phyloP scores from a whole-genome alignment of 1,284 basidiomycete genomes.

The Stereum hirsutum region DNA sequence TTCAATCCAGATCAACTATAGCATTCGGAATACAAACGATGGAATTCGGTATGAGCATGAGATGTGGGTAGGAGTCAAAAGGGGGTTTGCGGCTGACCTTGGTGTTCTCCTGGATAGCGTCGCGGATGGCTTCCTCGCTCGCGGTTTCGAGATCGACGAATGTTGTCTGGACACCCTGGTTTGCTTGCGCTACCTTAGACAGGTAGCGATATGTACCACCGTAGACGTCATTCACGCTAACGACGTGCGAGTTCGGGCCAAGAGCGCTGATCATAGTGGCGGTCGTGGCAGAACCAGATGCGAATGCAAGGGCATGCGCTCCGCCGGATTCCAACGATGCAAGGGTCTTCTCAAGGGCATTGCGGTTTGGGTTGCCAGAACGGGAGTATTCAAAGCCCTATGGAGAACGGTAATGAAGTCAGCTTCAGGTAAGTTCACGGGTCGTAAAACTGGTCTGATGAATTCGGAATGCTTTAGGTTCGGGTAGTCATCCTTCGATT shows the following conservation, averaged over 20 bases:
- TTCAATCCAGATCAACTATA: constrained; percentile 92
- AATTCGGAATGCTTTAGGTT: too few species aligned
- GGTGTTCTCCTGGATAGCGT: constrained; percentile 69
- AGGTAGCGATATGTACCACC: constrained; percentile 91
- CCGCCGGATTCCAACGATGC: constrained; percentile 73
- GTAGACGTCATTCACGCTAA: constrained; percentile 89
- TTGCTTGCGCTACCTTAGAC: constrained; percentile 63
- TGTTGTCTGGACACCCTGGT: constrained; percentile 68
- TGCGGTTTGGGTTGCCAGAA: constrained; percentile 84
- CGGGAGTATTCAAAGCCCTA: constrained; percentile 89
- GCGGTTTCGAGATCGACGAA: constrained; percentile 80
- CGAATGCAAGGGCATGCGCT: constrained; percentile 68
- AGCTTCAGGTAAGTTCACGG: too few species aligned
- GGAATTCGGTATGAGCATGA: not conserved
- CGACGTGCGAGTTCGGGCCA: constrained; percentile 68
- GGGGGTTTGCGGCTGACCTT: constrained; percentile 42
- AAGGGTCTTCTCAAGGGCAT: constrained; percentile 67
- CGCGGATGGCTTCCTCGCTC: constrained; percentile 55
- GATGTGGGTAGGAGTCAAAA: not conserved
- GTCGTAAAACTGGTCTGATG: too few species aligned
- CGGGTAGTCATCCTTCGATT: too few species aligned
- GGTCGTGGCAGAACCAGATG: constrained; percentile 83
- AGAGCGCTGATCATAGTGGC: constrained; percentile 77
- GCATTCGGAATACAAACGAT: not conserved
- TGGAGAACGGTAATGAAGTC: too few species aligned